These are phyloP conservation scores for Syncephalastrum racemosum DNA, from an alignment of 371 early-diverging fungal genomes.

Conservation along the genomic window DNA sequence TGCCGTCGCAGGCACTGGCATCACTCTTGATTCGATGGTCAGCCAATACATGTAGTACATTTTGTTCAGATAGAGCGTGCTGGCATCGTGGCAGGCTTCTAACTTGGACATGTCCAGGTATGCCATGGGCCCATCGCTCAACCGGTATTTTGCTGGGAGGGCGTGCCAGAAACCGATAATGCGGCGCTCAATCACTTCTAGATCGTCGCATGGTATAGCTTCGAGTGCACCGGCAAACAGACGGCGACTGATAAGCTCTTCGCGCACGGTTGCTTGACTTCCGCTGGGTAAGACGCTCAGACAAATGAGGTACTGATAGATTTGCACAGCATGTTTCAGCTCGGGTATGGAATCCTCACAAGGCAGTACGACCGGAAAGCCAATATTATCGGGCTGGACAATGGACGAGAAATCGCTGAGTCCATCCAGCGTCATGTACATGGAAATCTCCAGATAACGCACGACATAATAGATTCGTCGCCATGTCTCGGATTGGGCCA, in stretches of 20 bases:
- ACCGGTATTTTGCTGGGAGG: conserved; percentile 17
- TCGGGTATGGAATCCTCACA: neutral
- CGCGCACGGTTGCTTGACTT: neutral
- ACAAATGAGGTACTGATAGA: neutral
- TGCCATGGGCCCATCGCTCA: conserved; percentile 24
- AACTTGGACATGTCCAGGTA: conserved; percentile 29
- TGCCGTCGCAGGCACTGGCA: conserved; percentile 19
- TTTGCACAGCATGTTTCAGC: neutral
- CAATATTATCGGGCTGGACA: neutral
- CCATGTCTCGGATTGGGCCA: conserved; percentile 23
- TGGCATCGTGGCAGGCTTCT: conserved; percentile 18
- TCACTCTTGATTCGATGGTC: conserved; percentile 23
- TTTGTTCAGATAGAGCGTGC: conserved; percentile 25
- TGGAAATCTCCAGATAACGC: conserved; percentile 17
- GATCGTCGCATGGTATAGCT: neutral
- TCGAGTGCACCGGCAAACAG: neutral
- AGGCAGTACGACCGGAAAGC: neutral
- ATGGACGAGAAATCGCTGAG: conserved; percentile 1
- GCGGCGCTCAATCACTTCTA: neutral
- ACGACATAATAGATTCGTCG: conserved; percentile 28
- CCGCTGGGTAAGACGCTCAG: neutral
- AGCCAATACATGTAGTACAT: conserved; percentile 32
- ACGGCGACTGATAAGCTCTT: neutral
- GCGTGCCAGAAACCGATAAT: conserved; percentile 23
- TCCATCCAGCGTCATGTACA: neutral